phyloP scores from a whole-genome alignment of 2,329 filamentous ascomycete genomes.

The Venturia nashicola region DNA sequence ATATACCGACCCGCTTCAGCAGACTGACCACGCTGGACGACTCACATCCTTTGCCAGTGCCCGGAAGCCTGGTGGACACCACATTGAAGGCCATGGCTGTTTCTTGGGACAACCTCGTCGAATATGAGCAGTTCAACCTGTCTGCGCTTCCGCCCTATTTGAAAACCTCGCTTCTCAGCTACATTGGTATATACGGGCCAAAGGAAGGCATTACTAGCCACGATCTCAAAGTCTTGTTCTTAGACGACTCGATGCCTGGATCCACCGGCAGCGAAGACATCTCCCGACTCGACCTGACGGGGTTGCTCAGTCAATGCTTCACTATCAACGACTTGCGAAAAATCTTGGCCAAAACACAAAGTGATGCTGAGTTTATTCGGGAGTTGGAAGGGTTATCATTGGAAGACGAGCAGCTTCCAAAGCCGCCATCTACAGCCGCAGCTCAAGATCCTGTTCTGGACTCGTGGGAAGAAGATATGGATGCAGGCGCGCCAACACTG shows the following conservation, averaged over 20 bases:
- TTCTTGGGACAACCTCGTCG: slow-evolving; percentile 44
- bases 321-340: slow-evolving; percentile 37
- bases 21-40: not conserved
- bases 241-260: slow-evolving; percentile 21
- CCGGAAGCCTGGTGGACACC: slow-evolving; percentile 36
- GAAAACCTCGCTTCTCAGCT: slow-evolving; percentile 43
- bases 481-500: slow-evolving; percentile 15
- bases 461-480: slow-evolving; percentile 33
- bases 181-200: slow-evolving; percentile 39
- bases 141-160: slow-evolving; percentile 37
- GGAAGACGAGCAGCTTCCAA: not conserved
- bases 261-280: slow-evolving; percentile 31
- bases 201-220: slow-evolving; percentile 26
- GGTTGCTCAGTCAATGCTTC: slow-evolving; percentile 36
- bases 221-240: slow-evolving; percentile 39
- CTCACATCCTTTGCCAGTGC: not conserved
- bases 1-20: not conserved
- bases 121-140: slow-evolving; percentile 45
- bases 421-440: not conserved
- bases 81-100: slow-evolving; percentile 41
- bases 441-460: slow-evolving; percentile 21
- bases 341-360: slow-evolving; percentile 20
- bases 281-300: slow-evolving; percentile 39
- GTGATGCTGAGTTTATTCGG: not conserved
- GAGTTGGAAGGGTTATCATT: slow-evolving; percentile 12